A percentile compares a stretch with the other conserved stretches of the same genome.
These are phyloP conservation scores for Pichia cephalocereana DNA, from an alignment of 805 yeast species.

Conservation along the genomic window DNA sequence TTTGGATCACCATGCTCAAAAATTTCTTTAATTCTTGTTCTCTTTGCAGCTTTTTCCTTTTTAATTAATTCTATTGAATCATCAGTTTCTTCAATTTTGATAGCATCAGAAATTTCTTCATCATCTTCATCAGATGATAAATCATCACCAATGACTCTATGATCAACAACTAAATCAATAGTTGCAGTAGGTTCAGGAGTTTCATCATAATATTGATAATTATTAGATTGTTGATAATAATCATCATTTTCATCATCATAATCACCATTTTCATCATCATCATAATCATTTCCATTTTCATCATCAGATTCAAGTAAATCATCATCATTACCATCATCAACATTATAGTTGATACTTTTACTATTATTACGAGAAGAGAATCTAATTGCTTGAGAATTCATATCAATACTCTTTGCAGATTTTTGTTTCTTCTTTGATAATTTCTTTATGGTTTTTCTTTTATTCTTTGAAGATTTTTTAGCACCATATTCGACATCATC, in stretches of 20 bases:
- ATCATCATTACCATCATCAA: constrained; percentile 56
- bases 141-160: constrained; percentile 32
- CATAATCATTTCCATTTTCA: constrained; percentile 22
- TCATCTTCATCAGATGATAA: constrained; percentile 9
- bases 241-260: constrained; percentile 17
- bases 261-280: constrained; percentile 7
- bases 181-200: constrained; percentile 14
- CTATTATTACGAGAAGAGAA: constrained; percentile 66
- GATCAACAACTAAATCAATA: constrained; percentile 42
- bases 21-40: constrained; percentile 14
- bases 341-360: constrained; percentile 59
- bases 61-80: constrained; percentile 21
- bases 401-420: neutral
- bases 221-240: constrained; percentile 15
- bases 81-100: neutral
- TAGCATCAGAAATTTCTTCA: neutral
- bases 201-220: constrained; percentile 11
- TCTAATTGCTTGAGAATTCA: constrained; percentile 31
- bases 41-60: constrained; percentile 24
- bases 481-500: constrained; percentile 25
- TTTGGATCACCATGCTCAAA: constrained; percentile 38
- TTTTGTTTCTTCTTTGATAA: constrained; percentile 24
- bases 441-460: constrained; percentile 13
- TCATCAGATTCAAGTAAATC: constrained; percentile 41
- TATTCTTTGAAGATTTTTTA: constrained; percentile 12